Percentiles rank a stretch among this genome's conserved stretches.
phyloP scores from a whole-genome alignment of 108 stramenopile genomes.

The Nannochloropsis oceanica region DNA sequence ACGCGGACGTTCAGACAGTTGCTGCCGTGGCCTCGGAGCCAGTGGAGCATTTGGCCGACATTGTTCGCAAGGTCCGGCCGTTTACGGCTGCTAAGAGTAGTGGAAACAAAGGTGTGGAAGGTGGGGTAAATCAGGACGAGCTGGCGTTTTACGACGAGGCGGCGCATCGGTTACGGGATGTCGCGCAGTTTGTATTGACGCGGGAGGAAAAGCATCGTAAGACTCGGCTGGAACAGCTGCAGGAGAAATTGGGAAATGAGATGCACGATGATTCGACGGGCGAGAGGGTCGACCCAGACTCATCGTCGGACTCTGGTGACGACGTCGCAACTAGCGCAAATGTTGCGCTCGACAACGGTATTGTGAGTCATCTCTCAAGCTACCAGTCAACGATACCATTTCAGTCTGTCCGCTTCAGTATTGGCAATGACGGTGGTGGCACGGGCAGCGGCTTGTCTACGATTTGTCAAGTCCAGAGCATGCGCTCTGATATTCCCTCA shows the following conservation, averaged over 20 bases:
- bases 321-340: background rate
- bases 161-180: background rate
- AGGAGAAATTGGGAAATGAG: too few relatives aligned
- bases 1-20: background rate
- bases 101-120: background rate
- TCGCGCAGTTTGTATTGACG: background rate
- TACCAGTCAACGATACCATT: too few relatives aligned
- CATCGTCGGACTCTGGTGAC: background rate
- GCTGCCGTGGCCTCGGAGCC: background rate
- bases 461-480: too few relatives aligned
- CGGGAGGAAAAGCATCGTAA: background rate
- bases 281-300: background rate
- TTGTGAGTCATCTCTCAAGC: too few relatives aligned
- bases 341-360: background rate
- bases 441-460: too few relatives aligned
- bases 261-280: too few relatives aligned
- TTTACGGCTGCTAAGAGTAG: background rate
- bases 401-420: too few relatives aligned
- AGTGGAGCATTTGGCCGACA: background rate
- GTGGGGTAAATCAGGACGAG: background rate
- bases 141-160: background rate
- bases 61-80: background rate
- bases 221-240: background rate
- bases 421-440: too few relatives aligned
- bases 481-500: background rate